Conservation (phyloP, 2,329 filamentous ascomycete species). For the Trichoderma breve region DNA sequence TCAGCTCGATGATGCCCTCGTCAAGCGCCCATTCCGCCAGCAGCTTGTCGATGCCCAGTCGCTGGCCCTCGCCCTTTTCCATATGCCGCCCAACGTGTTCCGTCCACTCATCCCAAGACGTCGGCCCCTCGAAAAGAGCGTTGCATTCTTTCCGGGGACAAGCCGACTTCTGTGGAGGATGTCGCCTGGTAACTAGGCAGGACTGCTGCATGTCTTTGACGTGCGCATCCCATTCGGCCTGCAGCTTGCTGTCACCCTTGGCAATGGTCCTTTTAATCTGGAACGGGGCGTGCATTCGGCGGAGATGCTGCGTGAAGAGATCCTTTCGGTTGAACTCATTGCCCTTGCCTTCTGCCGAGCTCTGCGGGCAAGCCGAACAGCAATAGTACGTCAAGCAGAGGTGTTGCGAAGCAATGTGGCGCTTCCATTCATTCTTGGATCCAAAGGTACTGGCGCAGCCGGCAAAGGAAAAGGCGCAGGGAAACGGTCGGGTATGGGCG, state of each 20-base stretch:
- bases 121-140: conserved; percentile 65
- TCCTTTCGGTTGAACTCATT: conserved; percentile 92
- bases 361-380: conserved; percentile 59
- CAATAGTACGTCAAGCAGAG: conserved; percentile 67
- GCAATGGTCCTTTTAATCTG: conserved; percentile 58
- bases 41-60: conserved; percentile 56
- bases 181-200: conserved; percentile 69
- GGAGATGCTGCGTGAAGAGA: conserved; percentile 89
- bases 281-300: conserved; percentile 84
- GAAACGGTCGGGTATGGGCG: conserved; percentile 71
- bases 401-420: conserved; percentile 89
- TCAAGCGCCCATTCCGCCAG: conserved; percentile 62
- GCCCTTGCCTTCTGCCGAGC: conserved; percentile 53
- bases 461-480: conserved; percentile 81
- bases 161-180: conserved; percentile 67
- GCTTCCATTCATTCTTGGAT: conserved; percentile 97
- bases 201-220: conserved; percentile 69
- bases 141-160: conserved; percentile 72
- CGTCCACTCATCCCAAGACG: conserved; percentile 85
- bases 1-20: conserved; percentile 60
- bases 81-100: conserved; percentile 91
- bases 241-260: conserved; percentile 58
- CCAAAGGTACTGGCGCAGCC: conserved; percentile 81
- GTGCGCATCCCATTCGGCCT: conserved; percentile 62
- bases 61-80: conserved; percentile 65